Base-by-base conservation (phyloP, 2,329 filamentous ascomycete species). In the Colletotrichum tamarilloi region DNA sequence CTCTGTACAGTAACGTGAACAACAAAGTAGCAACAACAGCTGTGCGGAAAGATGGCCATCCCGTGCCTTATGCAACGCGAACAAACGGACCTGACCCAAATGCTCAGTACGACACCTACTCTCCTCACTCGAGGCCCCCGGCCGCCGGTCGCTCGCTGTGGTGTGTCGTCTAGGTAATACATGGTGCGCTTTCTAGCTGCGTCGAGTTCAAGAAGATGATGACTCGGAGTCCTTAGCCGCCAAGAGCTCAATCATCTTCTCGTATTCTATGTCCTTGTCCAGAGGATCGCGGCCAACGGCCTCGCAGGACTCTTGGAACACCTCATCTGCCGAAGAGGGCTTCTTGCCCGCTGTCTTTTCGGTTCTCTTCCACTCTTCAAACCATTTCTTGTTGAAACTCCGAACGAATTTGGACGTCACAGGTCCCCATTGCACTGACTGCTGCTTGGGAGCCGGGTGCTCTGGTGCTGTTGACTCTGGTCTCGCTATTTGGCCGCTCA, bases 201-300 rank as follows among this genome's bases (percentile, higher is more conserved):
- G 38, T 38, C 24, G 32, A 19, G 22, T 59, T 22, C 49, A 14
- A 16, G 22, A 70, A 56, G 72, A 66, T 19, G 56, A 56, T 7
- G 62, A 57, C 49, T 70, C 73, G 14, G 67, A 55, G 58, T 75
- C 73, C 46, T 71, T 75, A 5, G 73, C 73, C 9, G 65, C 67
- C 42, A 75, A 2, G 35, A 70, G 67, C 30, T 74, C 70, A 59
- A 75, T 74, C 65, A 75, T 73, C 73, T 67, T 74, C 53, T 75
- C 73, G 49, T 75, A 75, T 16, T 74, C 73, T 62, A 73, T 71
- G 30, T 73, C 69, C 70, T 74, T 73, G 42, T 74, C 69, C 56
- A 74, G 62, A 46, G 71, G 71, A 5, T 73, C 71, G 30, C 67
- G 71, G 14, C 73, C 65, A 9, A 74, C 46, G 12, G 62, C 64